Evolutionary conservation across 164 flowering plant genomes (phyloP).

Genomic region (Nelumbo lutea): DNA sequence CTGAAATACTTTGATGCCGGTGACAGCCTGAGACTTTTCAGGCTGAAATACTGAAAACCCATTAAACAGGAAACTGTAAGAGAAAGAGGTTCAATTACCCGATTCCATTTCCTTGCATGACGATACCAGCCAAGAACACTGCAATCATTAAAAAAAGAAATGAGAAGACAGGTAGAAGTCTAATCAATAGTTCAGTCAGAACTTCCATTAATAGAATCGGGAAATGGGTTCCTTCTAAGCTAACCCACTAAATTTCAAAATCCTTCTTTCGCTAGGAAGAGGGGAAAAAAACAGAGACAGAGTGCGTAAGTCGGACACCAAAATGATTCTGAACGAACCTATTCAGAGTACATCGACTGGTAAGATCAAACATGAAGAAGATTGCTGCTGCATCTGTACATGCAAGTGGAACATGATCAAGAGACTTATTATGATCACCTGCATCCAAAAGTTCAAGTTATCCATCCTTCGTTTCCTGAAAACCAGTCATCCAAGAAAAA

Average conservation of each 20-base stretch:
- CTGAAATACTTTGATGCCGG: too few relatives aligned
- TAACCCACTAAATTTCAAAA: too few relatives aligned
- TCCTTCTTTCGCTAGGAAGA: too few relatives aligned
- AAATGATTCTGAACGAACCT: slow-evolving; percentile 35
- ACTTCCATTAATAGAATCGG: too few relatives aligned
- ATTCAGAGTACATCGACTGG: slow-evolving; percentile 78
- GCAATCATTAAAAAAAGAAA: slow-evolving; percentile 16
- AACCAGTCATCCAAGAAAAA: neutral
- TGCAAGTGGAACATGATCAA: slow-evolving; percentile 72
- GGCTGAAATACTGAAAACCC: neutral
- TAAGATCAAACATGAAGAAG: slow-evolving; percentile 88
- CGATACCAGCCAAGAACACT: slow-evolving; percentile 83
- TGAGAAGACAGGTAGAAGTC: too few relatives aligned
- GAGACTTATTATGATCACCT: slow-evolving; percentile 54
- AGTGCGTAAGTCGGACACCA: neutral
- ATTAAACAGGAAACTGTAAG: neutral
- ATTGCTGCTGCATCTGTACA: slow-evolving; percentile 89
- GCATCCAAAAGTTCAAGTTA: slow-evolving; percentile 1
- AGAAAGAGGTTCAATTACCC: slow-evolving; percentile 39
- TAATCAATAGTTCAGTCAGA: too few relatives aligned
- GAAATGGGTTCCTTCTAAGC: too few relatives aligned
- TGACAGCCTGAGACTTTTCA: too few relatives aligned
- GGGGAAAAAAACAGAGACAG: too few relatives aligned
- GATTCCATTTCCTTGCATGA: slow-evolving; percentile 79
- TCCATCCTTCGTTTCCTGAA: neutral